Base-by-base conservation (phyloP, 257 asterid species). In the Solanum chiquidenum region DNA sequence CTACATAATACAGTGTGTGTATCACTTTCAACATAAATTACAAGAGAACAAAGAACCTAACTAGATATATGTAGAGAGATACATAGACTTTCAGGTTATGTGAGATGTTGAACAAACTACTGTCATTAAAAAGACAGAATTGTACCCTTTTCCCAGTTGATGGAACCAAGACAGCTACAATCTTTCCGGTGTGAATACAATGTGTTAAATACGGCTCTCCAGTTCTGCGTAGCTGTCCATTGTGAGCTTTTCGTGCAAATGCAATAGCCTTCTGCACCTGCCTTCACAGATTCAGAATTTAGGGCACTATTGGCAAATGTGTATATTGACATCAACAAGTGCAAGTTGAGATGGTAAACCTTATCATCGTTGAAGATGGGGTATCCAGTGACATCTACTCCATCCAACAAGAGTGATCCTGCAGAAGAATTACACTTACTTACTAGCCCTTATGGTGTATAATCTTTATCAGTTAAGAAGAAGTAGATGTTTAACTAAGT, bases 191-290 rank as follows among this genome's bases (percentile, higher is more conserved):
- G 95, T 96, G 98, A 91, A 96, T 94, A 91, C 99, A 96, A 91
- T 96, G 99, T 66, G 98, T 93, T 87, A 96, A 76, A 89, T 96
- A 96, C 86, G 98, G 98, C n/a, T 96, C 98, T 82, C 99, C 99
- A n/a, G 98, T 96, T 93, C 90, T 95, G 83, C 99, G 95, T 35
- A 88, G 88, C 94, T 96, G 99, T 77, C 99, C 98, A 66, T 94
- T 90, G 92, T 96, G 99, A 90, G 99, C 98, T 88, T 92, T 92
- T 94, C 92, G 94, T 85, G 99, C 98, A 92, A 96, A 96, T 86
- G 93, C 94, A 91, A 96, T 93, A 89, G 99, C 99, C 93, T 94
- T 96, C 83, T 92, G 98, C 96, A 96, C 99, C 99, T 96, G 98
- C 97, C 98, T 96, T 94, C 94, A 93, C 92, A 93, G 84, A 89